Evolutionary conservation across 1,139 yeast species (phyloP), one percentile per base, ranked within the genome.

Genomic region (Sugiyamaella novakii): DNA sequence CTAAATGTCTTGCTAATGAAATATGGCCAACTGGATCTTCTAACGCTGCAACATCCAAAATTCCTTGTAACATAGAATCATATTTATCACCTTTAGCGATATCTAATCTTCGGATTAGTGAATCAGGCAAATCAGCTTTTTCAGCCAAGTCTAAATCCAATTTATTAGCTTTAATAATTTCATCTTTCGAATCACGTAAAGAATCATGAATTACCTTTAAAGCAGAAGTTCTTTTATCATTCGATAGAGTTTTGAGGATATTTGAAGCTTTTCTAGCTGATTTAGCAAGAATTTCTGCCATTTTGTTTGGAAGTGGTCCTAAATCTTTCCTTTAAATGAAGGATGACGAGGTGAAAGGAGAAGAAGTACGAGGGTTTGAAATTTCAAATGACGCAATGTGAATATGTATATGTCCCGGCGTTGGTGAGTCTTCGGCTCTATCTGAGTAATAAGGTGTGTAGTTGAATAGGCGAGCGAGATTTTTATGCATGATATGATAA

Each of bases 11-110:
- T 37, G 95, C 91, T 59, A 91, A 72, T 1, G 94, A 85, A 56
- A 86, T 70, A 64, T 83, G 84, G 10, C 97, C 97, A 31, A 91
- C 84, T 19, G 98, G 98, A 65, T 94, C 98, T 27, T 83, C 86
- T 53, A 94, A 75, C 2, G 77, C 77, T 1, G 95, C 94, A 14
- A 94, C 98, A 61, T 94, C 98, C 53, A 86, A 73, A 17, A 94
- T 83, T 22, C 99, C 99, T 65, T 89, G 94, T 47, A 92, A 77
- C 98, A 94, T 94, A 28, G 87, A 75, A 57, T 89, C 98, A 64
- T 81, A 94, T 67, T 92, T 94, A 52, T 87, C 97, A 44, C 84
- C 81, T 54, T 78, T 79, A 46, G 87, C 77, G 46, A 94, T 74
- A 64, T 94, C 98, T 25, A 94, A 74, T 59, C 99, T 75, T 63